Evolutionary conservation across 106 monocot species (phyloP).

Genomic region (Agapanthus africanus): DNA sequence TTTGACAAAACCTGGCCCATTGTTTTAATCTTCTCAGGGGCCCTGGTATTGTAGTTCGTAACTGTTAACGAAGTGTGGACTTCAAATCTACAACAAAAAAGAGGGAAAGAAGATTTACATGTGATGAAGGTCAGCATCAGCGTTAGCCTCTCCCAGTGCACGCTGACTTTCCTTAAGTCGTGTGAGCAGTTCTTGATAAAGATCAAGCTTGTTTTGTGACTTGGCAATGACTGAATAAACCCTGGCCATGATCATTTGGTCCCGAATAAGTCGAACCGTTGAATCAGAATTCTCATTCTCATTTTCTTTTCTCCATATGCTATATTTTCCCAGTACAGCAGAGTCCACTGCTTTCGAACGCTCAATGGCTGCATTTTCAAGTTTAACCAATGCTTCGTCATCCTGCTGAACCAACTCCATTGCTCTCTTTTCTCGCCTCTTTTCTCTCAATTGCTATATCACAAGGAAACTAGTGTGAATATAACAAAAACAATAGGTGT

Average conservation of each 20-base stretch:
- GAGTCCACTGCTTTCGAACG: conserved; percentile 70
- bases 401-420: conserved; percentile 49
- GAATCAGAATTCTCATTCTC: conserved; percentile 64
- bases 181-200: conserved; percentile 45
- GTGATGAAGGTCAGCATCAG: conserved; percentile 54
- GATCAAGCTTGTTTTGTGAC: conserved; percentile 49
- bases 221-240: conserved; percentile 63
- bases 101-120: conserved; percentile 18
- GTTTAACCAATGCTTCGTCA: conserved; percentile 53
- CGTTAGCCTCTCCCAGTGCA: conserved; percentile 48
- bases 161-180: conserved; percentile 66
- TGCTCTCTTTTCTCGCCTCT: conserved; percentile 41
- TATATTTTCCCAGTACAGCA: conserved; percentile 68
- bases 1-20: conserved; percentile 72
- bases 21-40: conserved; percentile 49
- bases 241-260: conserved; percentile 72
- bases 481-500: not conserved
- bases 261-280: conserved; percentile 60
- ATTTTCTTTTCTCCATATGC: conserved; percentile 65
- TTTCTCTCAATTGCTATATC: conserved; percentile 57
- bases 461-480: not conserved
- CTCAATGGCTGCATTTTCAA: conserved; percentile 68
- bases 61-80: not conserved
- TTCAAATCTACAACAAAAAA: not conserved
- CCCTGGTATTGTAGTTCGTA: conserved; percentile 26